These are phyloP conservation scores for Tetragonia tetragonoides DNA, from an alignment of 148 eudicot genomes.

Conservation along the genomic window DNA sequence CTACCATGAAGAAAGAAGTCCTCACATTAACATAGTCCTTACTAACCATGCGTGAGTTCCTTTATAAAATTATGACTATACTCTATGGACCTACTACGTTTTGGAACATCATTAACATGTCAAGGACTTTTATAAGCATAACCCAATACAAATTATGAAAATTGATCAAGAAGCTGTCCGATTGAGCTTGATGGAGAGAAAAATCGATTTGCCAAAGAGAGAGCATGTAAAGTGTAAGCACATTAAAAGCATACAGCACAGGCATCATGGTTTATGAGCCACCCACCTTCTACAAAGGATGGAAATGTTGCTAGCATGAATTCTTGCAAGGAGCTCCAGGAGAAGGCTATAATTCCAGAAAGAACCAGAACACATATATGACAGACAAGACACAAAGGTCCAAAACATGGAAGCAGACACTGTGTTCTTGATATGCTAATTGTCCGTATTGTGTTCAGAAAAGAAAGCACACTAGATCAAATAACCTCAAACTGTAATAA, in stretches of 20 bases:
- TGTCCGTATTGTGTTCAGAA: not conserved
- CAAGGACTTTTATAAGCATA: not conserved
- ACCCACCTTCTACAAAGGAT: not conserved
- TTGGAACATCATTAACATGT: not conserved
- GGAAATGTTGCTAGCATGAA: not conserved
- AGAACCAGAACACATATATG: not conserved
- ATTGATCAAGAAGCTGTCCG: not conserved
- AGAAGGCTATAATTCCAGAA: not conserved
- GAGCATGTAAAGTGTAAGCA: no score
- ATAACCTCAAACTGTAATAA: not conserved
- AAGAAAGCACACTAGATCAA: not conserved
- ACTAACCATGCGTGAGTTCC: not conserved
- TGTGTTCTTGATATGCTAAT: not conserved
- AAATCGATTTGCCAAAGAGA: not conserved
- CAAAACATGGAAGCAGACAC: not conserved
- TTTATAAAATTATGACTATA: not conserved
- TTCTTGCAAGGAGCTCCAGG: not conserved
- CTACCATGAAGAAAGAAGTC: slow-evolving; percentile 1
- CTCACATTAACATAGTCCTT: not conserved
- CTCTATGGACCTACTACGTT: not conserved
- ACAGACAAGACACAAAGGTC: not conserved
- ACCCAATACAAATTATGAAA: not conserved
- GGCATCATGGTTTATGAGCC: not conserved
- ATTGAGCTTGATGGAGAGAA: not conserved
- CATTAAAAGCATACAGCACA: no score